These are phyloP conservation scores for Sporothrix dimorphospora DNA, from an alignment of 2,329 filamentous ascomycete species.

Conservation along the genomic window DNA sequence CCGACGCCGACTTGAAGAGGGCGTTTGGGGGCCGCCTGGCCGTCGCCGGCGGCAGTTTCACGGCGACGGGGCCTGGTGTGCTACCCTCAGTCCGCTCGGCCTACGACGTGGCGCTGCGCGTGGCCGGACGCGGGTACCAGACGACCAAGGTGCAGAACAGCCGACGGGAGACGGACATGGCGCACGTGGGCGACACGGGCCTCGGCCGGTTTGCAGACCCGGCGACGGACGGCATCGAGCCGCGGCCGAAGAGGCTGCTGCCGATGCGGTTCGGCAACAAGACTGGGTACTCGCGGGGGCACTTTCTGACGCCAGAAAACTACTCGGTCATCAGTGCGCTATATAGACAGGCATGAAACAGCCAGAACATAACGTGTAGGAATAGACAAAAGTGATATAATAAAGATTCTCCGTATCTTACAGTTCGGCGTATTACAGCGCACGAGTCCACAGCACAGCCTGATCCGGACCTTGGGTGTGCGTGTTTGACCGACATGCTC, in stretches of 20 bases:
- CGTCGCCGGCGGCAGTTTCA: conserved; percentile 63
- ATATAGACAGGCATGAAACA: neutral
- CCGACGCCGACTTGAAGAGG: conserved; percentile 57
- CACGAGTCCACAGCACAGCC: neutral
- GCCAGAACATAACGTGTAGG: neutral
- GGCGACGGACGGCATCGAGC: conserved; percentile 7
- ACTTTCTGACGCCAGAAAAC: neutral
- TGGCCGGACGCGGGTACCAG: conserved; percentile 38
- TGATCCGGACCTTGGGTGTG: neutral
- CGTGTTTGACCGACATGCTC: neutral
- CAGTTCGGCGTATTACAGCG: neutral
- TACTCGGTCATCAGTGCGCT: neutral
- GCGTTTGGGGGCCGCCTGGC: conserved; percentile 66
- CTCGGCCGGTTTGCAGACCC: conserved; percentile 32
- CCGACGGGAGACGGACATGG: conserved; percentile 24
- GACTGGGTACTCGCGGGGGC: neutral
- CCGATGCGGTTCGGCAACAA: conserved; percentile 32
- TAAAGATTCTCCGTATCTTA: no score
- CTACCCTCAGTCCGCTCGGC: conserved; percentile 56
- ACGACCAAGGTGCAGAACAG: neutral
- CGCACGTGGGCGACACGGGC: conserved; percentile 35
- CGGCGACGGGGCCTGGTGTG: conserved; percentile 54
- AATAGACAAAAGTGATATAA: neutral
- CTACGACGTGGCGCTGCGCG: conserved; percentile 47
- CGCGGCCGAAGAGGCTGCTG: neutral